These are phyloP conservation scores for Podila epicladia DNA, from an alignment of 192 early-diverging fungal genomes.

Conservation along the genomic window DNA sequence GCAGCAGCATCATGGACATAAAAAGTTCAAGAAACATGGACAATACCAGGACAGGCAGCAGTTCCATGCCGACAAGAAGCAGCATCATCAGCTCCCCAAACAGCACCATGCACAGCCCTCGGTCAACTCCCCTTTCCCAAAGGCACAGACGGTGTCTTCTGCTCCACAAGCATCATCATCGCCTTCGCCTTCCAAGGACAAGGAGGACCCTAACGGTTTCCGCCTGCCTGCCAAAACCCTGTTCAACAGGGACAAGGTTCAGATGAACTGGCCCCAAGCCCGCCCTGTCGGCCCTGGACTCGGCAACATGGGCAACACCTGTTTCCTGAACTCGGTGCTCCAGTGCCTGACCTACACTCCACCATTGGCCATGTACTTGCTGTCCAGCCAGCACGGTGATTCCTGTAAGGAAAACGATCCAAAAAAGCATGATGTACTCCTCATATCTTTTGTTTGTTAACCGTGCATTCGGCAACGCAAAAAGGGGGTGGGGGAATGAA, in stretches of 20 bases:
- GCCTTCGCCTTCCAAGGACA: conserved; percentile 1
- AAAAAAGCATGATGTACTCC: too few relatives aligned
- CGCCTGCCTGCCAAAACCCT: conserved; percentile 51
- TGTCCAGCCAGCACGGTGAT: conserved; percentile 64
- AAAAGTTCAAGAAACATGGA: background rate
- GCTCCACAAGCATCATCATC: background rate
- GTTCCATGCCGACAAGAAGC: background rate
- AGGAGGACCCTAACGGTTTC: conserved; percentile 71
- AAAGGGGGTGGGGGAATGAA: too few relatives aligned
- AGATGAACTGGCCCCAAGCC: conserved; percentile 61
- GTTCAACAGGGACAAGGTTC: conserved; percentile 67
- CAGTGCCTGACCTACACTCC: conserved; percentile 84
- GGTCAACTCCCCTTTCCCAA: background rate
- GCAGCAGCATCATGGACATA: background rate
- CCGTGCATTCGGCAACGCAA: too few relatives aligned
- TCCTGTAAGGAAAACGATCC: conserved; percentile 58
- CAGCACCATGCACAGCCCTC: conserved; percentile 1
- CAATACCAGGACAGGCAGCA: background rate
- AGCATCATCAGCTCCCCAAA: background rate
- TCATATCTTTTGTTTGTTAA: too few relatives aligned
- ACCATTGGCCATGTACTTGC: conserved; percentile 73
- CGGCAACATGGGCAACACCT: conserved; percentile 79
- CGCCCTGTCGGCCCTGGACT: conserved; percentile 74
- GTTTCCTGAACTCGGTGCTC: conserved; percentile 82
- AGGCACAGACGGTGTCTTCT: background rate